phyloP scores from a whole-genome alignment of 805 yeast species.

The Wickerhamomyces chambardii region DNA sequence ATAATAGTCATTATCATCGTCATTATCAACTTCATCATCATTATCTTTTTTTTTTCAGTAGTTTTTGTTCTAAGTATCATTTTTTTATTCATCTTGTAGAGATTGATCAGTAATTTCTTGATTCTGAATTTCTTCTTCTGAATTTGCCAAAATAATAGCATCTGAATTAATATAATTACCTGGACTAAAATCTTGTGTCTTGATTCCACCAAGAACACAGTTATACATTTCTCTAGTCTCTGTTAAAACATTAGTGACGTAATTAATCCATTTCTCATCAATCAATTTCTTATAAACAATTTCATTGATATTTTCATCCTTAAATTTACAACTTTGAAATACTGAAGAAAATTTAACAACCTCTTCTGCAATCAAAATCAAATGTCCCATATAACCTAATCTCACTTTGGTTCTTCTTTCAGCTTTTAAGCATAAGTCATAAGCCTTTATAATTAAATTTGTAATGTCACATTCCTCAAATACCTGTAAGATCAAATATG shows the following conservation, averaged over 20 bases:
- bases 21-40: background rate
- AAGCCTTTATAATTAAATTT: slow-evolving; percentile 55
- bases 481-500: slow-evolving; percentile 50
- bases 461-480: slow-evolving; percentile 55
- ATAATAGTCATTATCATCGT: too few relatives aligned
- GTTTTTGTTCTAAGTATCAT: background rate
- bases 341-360: slow-evolving; percentile 72
- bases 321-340: slow-evolving; percentile 17
- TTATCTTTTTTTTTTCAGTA: background rate
- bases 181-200: slow-evolving; percentile 15
- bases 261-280: slow-evolving; percentile 56
- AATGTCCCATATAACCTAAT: slow-evolving; percentile 94
- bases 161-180: slow-evolving; percentile 11
- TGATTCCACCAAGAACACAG: slow-evolving; percentile 70
- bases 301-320: slow-evolving; percentile 15
- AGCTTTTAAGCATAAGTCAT: slow-evolving; percentile 45
- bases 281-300: slow-evolving; percentile 15
- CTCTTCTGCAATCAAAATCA: slow-evolving; percentile 90
- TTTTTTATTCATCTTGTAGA: background rate
- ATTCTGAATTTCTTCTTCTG: slow-evolving; percentile 17
- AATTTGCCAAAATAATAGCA: slow-evolving; percentile 17
- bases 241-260: slow-evolving; percentile 65
- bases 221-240: slow-evolving; percentile 83
- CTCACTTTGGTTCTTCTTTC: slow-evolving; percentile 58
- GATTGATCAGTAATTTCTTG: slow-evolving; percentile 4